These are phyloP conservation scores for Didymella exigua DNA, from an alignment of 2,329 filamentous ascomycete genomes.

Conservation along the genomic window DNA sequence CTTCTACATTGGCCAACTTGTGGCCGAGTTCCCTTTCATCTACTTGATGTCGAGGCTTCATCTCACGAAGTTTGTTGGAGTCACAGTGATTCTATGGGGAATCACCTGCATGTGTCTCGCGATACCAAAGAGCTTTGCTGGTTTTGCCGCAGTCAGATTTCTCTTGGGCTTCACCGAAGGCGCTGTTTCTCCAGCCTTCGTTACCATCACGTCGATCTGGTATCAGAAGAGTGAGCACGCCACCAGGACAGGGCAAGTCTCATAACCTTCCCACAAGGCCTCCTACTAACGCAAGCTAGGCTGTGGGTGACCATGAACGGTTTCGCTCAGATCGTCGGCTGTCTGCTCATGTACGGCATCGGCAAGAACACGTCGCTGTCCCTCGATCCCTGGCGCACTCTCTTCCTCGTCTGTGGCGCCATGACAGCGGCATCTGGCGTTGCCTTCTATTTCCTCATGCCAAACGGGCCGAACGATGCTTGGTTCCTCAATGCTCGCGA, in stretches of 20 bases:
- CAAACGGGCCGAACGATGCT: constrained; percentile 53
- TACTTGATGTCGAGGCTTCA: constrained; percentile 59
- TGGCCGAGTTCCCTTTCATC: constrained; percentile 58
- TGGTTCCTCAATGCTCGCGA: constrained; percentile 58
- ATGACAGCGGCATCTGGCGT: constrained; percentile 53
- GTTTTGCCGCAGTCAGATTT: constrained; percentile 49
- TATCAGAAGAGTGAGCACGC: constrained; percentile 39
- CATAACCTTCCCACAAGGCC: no score
- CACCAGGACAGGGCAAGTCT: constrained; percentile 24
- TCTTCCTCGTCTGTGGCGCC: constrained; percentile 59
- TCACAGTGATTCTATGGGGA: constrained; percentile 52
- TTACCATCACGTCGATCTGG: constrained; percentile 52
- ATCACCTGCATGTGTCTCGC: constrained; percentile 54
- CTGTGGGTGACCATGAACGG: constrained; percentile 56
- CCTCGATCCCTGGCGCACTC: constrained; percentile 54
- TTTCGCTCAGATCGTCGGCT: constrained; percentile 54
- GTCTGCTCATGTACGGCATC: constrained; percentile 59
- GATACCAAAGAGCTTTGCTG: constrained; percentile 47
- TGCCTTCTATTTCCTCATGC: constrained; percentile 56
- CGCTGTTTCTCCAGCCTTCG: constrained; percentile 54
- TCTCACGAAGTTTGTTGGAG: constrained; percentile 58
- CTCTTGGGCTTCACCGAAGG: constrained; percentile 53
- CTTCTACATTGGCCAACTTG: constrained; percentile 51
- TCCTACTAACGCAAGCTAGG: constrained; percentile 15
- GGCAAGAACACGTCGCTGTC: constrained; percentile 46